Evolutionary conservation across 768 basidiomycete species (phyloP), one percentile per base, ranked within the genome.

Genomic region (Phlebiopsis gigantea): DNA sequence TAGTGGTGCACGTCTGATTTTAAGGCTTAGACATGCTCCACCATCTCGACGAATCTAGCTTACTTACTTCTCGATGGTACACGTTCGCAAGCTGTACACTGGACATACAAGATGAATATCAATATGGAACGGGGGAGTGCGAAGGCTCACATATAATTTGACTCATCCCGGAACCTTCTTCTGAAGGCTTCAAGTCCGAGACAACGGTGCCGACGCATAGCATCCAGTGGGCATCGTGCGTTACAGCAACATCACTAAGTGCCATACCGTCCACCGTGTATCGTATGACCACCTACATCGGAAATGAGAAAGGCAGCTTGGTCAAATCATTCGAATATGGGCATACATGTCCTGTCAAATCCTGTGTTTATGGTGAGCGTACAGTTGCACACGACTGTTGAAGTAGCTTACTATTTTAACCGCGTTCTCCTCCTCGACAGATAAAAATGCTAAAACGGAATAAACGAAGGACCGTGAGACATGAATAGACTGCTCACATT

Each of bases 221-320:
- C 57, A 58, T 58, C 51, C 45, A 54, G 1, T 25, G 26, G 1
- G n/a, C 21, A 28, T 48, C 46, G 8, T 29, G 21, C 3, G 44
- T 54, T 5, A 58, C 34, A 10, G 26, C 42, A 15, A 58, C 39
- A 42, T 58, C 52, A 31, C 57, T 51, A 15, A 41, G 31, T 4
- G 19, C 50, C 50, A 41, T 51, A 25, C 24, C 39, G n/a, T 51
- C 34, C 9, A 51, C 30, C 1, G 50, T 51, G 19, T 51, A 51
- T 5, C 49, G 49, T 2, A 6, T 39, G 49, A 51, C 17, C 3
- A 51, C 8, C 49, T 51, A 39, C 2, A 2, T 17, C 17, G 34
- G 31, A 17, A 34, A 7, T 51, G 2, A 51, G 49, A 28, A 39
- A 51, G 6, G 25, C 26, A n/a, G n/a, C n/a, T n/a, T 34, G 31